Base-by-base conservation (phyloP, 495 filamentous ascomycete species). In the Lentithecium fluviatile region DNA sequence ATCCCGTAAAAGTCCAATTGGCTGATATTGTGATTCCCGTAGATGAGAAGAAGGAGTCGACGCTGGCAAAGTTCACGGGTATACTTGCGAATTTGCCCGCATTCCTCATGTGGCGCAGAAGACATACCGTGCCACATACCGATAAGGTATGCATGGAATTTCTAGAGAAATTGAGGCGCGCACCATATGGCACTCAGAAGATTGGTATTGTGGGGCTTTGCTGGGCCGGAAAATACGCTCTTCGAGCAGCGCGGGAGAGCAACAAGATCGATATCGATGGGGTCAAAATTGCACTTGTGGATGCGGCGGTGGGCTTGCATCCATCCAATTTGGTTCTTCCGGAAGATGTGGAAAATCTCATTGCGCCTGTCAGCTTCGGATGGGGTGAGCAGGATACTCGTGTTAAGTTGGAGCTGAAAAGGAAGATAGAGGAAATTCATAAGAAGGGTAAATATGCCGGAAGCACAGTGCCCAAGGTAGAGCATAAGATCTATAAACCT, bases 181-280 rank as follows among this genome's bases (percentile, higher is more conserved):
- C 54, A 25, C 73, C 65, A 15, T 69, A 70, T 2, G 59, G 58
- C 5, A 45, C 67, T 42, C n/a, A n/a, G n/a, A 76, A 74, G 62
- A 71, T 77, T n/a, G 76, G 74, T 11, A 73, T 74, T 32, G 63
- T 76, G 38, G 75, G 76, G 2, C 74, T 77, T 45, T 78, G 74
- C 66, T 78, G 75, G 76, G 76, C 75, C 19, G 76, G 71, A 5
- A 57, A 66, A 57, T 78, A 77, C 60, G 73, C 75, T 13, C 62
- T 76, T 45, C 68, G 69, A 21, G 67, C 69, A 0, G 70, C 62
- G 37, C 50, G 64, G 32, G 70, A 70, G 49, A 53, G 55, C 17
- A 74, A 73, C 46, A 68, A 65, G 56, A 70, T 74, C 48, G 57
- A 72, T 17, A 54, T 77, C 23, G 73, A 74, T 38, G 75, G 74